Evolutionary conservation across 345 rosid genomes (phyloP), one percentile per base, ranked within the genome.

Genomic region (Theobroma cacao): DNA sequence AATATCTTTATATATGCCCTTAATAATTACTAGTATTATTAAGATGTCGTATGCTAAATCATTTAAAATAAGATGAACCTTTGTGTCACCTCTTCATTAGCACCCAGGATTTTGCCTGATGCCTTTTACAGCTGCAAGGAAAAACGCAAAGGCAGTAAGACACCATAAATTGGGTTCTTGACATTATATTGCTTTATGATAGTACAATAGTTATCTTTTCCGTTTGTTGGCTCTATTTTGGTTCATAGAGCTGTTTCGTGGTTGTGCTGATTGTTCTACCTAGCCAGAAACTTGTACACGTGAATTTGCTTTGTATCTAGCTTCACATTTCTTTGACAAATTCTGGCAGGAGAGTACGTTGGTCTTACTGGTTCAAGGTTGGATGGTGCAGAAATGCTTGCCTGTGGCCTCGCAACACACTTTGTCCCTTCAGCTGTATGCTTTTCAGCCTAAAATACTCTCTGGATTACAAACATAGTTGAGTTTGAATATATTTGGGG

Each of bases 331-430:
- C 15, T 71, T 75, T 30, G 22, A 22, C 50, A 4, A 50, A 30
- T 36, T 76, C 38, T 71, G 69, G 67, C 77, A 94, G 97, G 98
- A 30, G 97, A 94, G 83, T 94, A 88, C 84, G 77, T 88, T 75
- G 93, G 94, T 56, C 96, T 92, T 62, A 87, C 97, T 2, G 94
- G 97, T 67, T 82, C 92, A 74, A 86, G 93, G 77, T 79, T 94
- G 84, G 93, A 91, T 84, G 97, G 95, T 74, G 89, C 92, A 60
- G 98, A 94, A 84, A 89, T 92, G 97, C 89, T 89, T 80, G 86
- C 91, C 70, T 90, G 93, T 82, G 98, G 97, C 77, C 96, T 94
- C 80, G 97, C 94, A 36, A 94, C 98, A 72, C 98, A 94, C 79
- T 91, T 87, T 76, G 89, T 94, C 66, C 91, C 92, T 56, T 88